Conservation (phyloP, 768 basidiomycete species). For the Lyophyllum atratum region DNA sequence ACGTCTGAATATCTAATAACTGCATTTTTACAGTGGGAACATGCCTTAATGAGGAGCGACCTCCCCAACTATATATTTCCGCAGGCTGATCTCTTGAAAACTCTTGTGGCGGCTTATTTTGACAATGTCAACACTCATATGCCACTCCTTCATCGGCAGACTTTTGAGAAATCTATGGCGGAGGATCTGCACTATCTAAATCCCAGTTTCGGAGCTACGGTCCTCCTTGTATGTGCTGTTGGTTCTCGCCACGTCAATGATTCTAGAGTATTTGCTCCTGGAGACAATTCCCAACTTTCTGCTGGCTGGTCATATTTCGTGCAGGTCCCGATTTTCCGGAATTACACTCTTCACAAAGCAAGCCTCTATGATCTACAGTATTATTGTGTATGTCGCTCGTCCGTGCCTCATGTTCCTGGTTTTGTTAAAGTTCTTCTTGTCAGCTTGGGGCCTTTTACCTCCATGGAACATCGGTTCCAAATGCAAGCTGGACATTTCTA, state of each 20-base stretch:
- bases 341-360: conserved; percentile 60
- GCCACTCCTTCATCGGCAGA: conserved; percentile 72
- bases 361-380: conserved; percentile 73
- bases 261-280: conserved; percentile 48
- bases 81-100: conserved; percentile 44
- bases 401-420: conserved; percentile 8
- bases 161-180: conserved; percentile 53
- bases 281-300: conserved; percentile 39
- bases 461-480: conserved; percentile 57
- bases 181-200: conserved; percentile 52
- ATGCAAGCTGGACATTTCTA: conserved; percentile 65
- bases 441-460: conserved; percentile 55
- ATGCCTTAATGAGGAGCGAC: conserved; percentile 10
- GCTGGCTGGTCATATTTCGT: conserved; percentile 66
- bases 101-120: conserved; percentile 69
- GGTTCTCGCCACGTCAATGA: conserved; percentile 61
- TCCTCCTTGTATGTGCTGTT: conserved; percentile 71
- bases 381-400: conserved; percentile 44
- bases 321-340: conserved; percentile 66
- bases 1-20: neutral
- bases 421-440: neutral
- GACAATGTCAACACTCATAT: conserved; percentile 49
- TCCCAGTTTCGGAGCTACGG: conserved; percentile 51
- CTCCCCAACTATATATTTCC: conserved; percentile 43
- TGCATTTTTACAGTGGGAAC: conserved; percentile 36